Evolutionary conservation across 371 early-diverging fungal species (phyloP), one percentile per base, ranked within the genome.

Genomic region (Mycotypha africana): DNA sequence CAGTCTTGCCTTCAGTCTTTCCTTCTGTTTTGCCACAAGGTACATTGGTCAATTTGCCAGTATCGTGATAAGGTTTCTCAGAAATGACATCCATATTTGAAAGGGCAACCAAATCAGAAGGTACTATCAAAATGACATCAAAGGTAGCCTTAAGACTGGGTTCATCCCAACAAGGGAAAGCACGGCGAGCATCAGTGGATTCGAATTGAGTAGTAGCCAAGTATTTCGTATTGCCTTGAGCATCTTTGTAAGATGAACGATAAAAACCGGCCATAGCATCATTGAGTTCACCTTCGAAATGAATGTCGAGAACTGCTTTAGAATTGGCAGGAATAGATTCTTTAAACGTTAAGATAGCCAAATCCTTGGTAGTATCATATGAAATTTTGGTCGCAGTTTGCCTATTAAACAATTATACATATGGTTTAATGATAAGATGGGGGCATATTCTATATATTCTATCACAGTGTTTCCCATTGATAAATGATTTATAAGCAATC

Each of bases 131-230:
- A 4, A 79, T 88, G 16, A 92, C 78, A 52, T 86, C 85, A 60
- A 94, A 96, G 1, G 89, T 89, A 17, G 98, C 96, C 70, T 95
- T 90, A 53, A 86, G 72, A 21, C 81, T 78, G 51, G 93, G 93
- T 65, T 92, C 88, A 63, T 92, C 86, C 85, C 89, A 96, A 71
- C 91, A 94, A 2, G 98, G 98, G 70, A 96, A 89, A 16, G 88
- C 90, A 37, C 87, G 78, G 50, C 97, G 82, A 40, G 91, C 91
- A 74, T 89, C 88, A 4, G 93, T 91, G 4, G 97, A 81, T 64
- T 95, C 94, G 64, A 94, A 97, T 62, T 96, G 95, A 7, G 95
- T 95, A 19, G 85, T 88, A 7, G 85, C 90, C 65, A 92, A 71
- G 56, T 79, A 80, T 25, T 83, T 79, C 23, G 78, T 81, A 44